These are phyloP conservation scores for Trichophyton equinum DNA, from an alignment of 2,329 filamentous ascomycete genomes.

Conservation along the genomic window DNA sequence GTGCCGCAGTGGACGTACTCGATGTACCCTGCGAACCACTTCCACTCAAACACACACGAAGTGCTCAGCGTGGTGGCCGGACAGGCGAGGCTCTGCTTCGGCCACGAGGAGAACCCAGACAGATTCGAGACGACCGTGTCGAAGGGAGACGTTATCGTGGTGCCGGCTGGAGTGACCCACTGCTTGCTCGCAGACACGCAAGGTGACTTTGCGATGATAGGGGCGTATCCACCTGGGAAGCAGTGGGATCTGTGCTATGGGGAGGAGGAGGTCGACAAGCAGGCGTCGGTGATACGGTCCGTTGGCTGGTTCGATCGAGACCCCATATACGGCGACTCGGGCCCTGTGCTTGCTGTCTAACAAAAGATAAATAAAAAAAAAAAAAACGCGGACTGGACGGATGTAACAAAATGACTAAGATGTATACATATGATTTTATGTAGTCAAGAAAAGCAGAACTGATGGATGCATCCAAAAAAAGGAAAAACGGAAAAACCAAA, in stretches of 20 bases:
- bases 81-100: slow-evolving; percentile 51
- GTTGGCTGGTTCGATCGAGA: slow-evolving; percentile 48
- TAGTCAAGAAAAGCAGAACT: neutral
- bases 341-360: slow-evolving; percentile 25
- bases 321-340: slow-evolving; percentile 46
- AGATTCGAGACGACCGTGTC: slow-evolving; percentile 44
- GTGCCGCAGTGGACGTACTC: slow-evolving; percentile 55
- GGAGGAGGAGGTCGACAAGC: slow-evolving; percentile 38
- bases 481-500: neutral
- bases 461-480: neutral
- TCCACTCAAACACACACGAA: slow-evolving; percentile 56
- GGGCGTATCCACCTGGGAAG: slow-evolving; percentile 47
- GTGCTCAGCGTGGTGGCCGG: slow-evolving; percentile 50
- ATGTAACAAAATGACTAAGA: neutral
- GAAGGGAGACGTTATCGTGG: slow-evolving; percentile 50
- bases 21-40: slow-evolving; percentile 56
- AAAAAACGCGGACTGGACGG: no score
- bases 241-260: slow-evolving; percentile 64
- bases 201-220: slow-evolving; percentile 53
- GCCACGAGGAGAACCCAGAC: slow-evolving; percentile 48
- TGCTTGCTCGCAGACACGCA: slow-evolving; percentile 45
- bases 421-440: neutral
- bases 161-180: slow-evolving; percentile 56
- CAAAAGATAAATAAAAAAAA: neutral
- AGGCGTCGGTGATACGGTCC: slow-evolving; percentile 36